phyloP scores from a whole-genome alignment of 1,139 yeast species.

The Debaryomyces psychrophilus region DNA sequence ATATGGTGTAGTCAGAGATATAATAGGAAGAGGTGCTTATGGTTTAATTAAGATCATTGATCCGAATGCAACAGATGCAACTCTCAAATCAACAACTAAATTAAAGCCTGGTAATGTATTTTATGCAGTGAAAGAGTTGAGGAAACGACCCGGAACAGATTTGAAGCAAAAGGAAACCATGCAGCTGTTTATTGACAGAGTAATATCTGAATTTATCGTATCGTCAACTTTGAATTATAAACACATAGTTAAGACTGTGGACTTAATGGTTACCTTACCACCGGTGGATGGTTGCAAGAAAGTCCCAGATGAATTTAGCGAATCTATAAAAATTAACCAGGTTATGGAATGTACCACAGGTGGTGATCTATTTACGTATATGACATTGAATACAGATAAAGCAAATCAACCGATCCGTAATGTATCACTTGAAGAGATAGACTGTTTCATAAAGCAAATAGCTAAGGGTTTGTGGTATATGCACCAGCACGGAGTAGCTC shows the following conservation, averaged over 20 bases:
- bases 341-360: constrained; percentile 81
- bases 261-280: constrained; percentile 53
- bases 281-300: constrained; percentile 9
- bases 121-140: constrained; percentile 76
- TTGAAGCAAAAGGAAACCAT: constrained; percentile 56
- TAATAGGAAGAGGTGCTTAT: constrained; percentile 83
- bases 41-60: constrained; percentile 76
- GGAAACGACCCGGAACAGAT: constrained; percentile 21
- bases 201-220: constrained; percentile 77
- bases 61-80: constrained; percentile 44
- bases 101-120: constrained; percentile 42
- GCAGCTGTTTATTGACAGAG: constrained; percentile 64
- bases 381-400: constrained; percentile 25
- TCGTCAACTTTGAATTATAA: constrained; percentile 71
- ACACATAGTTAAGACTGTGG: constrained; percentile 69
- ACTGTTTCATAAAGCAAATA: constrained; percentile 71
- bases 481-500: constrained; percentile 77
- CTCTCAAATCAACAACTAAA: constrained; percentile 8
- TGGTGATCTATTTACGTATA: constrained; percentile 61
- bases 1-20: constrained; percentile 79
- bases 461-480: constrained; percentile 65
- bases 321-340: constrained; percentile 59
- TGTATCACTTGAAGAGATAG: constrained; percentile 57
- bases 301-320: background rate
- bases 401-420: constrained; percentile 15